These are phyloP conservation scores for Dovyalis caffra DNA, from an alignment of 345 rosid species.

Conservation along the genomic window DNA sequence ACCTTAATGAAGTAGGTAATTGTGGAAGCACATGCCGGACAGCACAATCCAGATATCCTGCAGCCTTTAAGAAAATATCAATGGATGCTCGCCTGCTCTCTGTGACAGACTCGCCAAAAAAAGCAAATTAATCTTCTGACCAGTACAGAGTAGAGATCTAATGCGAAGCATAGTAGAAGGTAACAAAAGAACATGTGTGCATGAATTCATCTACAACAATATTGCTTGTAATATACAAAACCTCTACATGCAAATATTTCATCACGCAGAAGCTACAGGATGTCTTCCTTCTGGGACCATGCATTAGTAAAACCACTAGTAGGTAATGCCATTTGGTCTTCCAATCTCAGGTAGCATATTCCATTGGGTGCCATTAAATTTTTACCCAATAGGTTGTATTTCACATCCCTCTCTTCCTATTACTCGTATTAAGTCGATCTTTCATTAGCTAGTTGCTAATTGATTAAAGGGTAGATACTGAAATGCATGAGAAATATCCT, in stretches of 20 bases:
- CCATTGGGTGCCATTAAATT: neutral
- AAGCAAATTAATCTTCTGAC: constrained; percentile 10
- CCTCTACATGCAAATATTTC: neutral
- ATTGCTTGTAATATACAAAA: neutral
- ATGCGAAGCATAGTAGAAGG: neutral
- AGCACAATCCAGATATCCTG: constrained; percentile 95
- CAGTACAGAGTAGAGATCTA: constrained; percentile 3
- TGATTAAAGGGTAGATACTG: neutral
- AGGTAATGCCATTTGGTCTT: neutral
- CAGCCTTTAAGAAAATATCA: constrained; percentile 95
- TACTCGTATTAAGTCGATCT: neutral
- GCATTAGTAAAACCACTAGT: neutral
- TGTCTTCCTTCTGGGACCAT: neutral
- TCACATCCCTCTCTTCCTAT: neutral
- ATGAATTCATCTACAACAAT: neutral
- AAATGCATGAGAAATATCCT: neutral
- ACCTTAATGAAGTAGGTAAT: constrained; percentile 75
- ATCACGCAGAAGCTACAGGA: neutral
- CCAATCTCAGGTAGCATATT: neutral
- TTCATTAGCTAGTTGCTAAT: neutral
- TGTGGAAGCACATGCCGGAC: constrained; percentile 88
- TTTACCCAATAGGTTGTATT: neutral
- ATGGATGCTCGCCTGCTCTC: constrained; percentile 84
- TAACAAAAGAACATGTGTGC: neutral
- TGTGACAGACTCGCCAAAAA: constrained; percentile 19